Evolutionary conservation across 371 early-diverging fungal genomes (phyloP), one percentile per base, ranked within the genome.

Genomic region (Rhizopus stolonifer): DNA sequence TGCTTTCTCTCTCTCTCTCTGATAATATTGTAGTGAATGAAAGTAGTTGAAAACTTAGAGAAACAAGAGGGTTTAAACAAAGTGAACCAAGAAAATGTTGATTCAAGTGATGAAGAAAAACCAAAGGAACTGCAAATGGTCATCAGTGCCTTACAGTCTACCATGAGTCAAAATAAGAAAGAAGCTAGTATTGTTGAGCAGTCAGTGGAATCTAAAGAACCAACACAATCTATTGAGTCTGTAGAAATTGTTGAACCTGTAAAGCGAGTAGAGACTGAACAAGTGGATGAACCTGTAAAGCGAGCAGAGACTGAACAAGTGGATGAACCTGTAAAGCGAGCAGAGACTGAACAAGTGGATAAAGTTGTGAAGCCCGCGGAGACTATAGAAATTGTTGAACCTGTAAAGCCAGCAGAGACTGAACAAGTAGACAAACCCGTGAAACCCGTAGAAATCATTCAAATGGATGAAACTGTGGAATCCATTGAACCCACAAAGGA

Each of bases 111-210:
- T 23, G 38, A 49, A 8, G 61, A 56, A 33, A 44, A 52, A 15
- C 14, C 52, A 3, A 52, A 58, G 19, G 64, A 63, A 21, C 29
- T 63, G n/a, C 54, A 54, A 5, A 17, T 46, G 40, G 64, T 63
- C 24, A 63, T 63, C 9, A 54, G 47, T 46, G 62, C 58, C 4
- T 56, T 67, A 34, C 59, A 59, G 34, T 24, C 46, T 18, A 50
- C 66, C 26, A 24, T 61, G 8, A 53, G 53, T n/a, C 54, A 63
- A 49, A 56, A 52, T 18, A 48, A 56, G 43, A 33, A 52, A 48
- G 55, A 36, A 36, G 36, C 14, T 5, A 36, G 4, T 36, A 2
- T 29, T 29, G 29, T 13, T 23, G 38, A 38, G 15, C 26, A 39
- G 25, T 13, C 6, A 29, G 9, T 4, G 9, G 19, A 23, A 33